Conservation (phyloP, 345 rosid genomes). For the Eucalyptus pumila region DNA sequence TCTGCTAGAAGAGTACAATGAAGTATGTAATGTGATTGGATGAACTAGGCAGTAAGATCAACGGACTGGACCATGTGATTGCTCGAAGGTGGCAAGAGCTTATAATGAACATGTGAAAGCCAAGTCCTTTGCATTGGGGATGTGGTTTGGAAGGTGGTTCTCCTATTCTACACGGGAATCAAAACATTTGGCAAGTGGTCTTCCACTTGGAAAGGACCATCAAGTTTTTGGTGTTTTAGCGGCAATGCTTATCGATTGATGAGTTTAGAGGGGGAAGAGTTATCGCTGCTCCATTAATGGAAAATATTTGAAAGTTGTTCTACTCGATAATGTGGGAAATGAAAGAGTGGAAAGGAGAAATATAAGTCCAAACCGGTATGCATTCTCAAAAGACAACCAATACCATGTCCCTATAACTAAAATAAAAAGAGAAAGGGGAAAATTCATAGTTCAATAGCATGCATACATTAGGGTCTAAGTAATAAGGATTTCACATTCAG, state of each 20-base stretch:
- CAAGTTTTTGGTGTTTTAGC: neutral
- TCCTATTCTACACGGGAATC: neutral
- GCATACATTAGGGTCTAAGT: no score
- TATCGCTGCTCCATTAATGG: neutral
- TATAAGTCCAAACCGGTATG: no score
- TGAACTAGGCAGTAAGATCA: neutral
- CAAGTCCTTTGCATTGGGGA: neutral
- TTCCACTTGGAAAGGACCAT: neutral
- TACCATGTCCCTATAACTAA: no score
- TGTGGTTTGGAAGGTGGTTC: neutral
- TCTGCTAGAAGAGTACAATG: neutral
- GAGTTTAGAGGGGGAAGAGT: neutral
- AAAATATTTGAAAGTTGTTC: neutral
- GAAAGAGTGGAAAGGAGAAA: no score
- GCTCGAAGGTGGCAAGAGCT: no score
- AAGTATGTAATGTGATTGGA: neutral
- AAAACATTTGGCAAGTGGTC: neutral
- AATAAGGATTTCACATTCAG: no score
- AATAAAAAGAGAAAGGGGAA: no score
- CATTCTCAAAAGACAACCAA: no score
- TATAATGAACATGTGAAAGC: neutral
- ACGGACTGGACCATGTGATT: no score
- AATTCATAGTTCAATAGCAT: no score
- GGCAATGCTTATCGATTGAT: neutral
- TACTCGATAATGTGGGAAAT: no score